Conservation (phyloP, 495 filamentous ascomycete genomes). For the Hyaloscypha finlandica region DNA sequence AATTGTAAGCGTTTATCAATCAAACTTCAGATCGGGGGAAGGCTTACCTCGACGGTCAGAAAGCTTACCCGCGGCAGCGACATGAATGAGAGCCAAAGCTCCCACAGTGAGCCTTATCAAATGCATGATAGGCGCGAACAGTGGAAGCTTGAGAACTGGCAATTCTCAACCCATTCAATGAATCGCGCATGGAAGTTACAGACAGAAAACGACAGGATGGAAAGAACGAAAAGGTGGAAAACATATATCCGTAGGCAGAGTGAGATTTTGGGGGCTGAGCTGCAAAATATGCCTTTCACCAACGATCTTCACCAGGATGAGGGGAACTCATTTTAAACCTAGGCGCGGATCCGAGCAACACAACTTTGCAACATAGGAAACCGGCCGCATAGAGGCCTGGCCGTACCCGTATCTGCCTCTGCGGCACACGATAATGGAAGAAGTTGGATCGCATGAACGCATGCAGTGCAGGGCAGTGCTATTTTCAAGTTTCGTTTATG, state of each 20-base stretch:
- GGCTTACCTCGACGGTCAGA: constrained; percentile 17
- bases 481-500: not conserved
- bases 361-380: not conserved
- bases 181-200: not conserved
- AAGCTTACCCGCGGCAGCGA: constrained; percentile 5
- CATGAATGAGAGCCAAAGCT: constrained; percentile 16
- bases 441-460: not conserved
- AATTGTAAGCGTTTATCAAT: constrained; percentile 3
- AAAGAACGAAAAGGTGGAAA: not conserved
- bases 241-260: not conserved
- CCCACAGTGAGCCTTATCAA: constrained; percentile 10
- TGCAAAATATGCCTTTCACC: constrained; percentile 1
- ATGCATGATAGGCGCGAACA: constrained; percentile 21
- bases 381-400: not conserved
- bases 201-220: constrained; percentile 8
- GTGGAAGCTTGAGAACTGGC: not conserved
- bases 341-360: constrained; percentile 4
- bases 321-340: not conserved
- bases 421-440: not conserved
- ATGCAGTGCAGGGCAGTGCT: not conserved
- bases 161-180: constrained; percentile 15
- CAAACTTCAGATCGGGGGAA: not conserved
- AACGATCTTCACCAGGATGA: not conserved
- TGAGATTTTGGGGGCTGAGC: constrained; percentile 10
- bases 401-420: not conserved